Evolutionary conservation across 2,329 filamentous ascomycete genomes (phyloP).

Genomic region (Aspergillus clavatus): DNA sequence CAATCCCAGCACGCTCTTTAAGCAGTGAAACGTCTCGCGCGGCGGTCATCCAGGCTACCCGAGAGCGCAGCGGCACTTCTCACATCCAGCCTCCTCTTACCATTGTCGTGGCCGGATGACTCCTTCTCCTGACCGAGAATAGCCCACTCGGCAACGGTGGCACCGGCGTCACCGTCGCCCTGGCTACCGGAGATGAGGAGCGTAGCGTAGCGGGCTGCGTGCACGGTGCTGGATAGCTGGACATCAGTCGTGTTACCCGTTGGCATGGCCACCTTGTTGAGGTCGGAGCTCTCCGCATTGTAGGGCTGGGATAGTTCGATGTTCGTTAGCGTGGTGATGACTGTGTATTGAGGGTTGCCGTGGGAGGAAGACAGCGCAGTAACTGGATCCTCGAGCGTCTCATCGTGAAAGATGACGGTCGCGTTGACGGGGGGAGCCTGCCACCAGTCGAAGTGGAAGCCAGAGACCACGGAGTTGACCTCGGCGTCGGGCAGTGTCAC

Average conservation of each 20-base stretch:
- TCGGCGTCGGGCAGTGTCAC: constrained; percentile 49
- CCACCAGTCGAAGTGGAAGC: constrained; percentile 58
- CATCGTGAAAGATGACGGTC: constrained; percentile 53
- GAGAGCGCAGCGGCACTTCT: constrained; percentile 9
- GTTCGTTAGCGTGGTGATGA: constrained; percentile 25
- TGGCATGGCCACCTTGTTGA: constrained; percentile 33
- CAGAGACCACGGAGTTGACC: constrained; percentile 28
- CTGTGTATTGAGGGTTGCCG: constrained; percentile 10
- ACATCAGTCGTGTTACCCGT: constrained; percentile 42
- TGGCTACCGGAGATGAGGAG: constrained; percentile 44
- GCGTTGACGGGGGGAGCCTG: constrained; percentile 51
- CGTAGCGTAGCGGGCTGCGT: constrained; percentile 39
- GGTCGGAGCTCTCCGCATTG: constrained; percentile 25
- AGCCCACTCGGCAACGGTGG: constrained; percentile 46
- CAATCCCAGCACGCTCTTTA: no score
- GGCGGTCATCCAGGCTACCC: background rate
- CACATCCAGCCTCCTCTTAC: constrained; percentile 12
- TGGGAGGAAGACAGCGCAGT: background rate
- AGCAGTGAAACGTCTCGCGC: background rate
- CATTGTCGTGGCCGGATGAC: background rate
- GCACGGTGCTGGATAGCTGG: constrained; percentile 30
- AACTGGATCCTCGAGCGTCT: constrained; percentile 24
- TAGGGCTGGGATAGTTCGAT: constrained; percentile 38
- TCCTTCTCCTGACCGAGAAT: constrained; percentile 30
- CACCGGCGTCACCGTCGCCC: constrained; percentile 38